These are phyloP conservation scores for Epicoccum sorghinum DNA, from an alignment of 2,329 filamentous ascomycete species.

Conservation along the genomic window DNA sequence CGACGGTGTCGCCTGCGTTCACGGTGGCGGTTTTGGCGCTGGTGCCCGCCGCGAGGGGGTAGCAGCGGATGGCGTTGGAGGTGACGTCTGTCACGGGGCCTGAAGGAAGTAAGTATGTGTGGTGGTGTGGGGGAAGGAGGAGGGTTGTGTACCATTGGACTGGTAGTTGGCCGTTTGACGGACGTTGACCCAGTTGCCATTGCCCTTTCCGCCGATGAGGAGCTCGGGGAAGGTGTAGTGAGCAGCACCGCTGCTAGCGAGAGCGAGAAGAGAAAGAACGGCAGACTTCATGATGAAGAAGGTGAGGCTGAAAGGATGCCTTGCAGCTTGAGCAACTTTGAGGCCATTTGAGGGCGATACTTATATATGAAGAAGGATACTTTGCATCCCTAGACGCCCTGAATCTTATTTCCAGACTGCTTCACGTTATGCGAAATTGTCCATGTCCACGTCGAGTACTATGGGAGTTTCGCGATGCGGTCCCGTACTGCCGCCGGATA, in stretches of 20 bases:
- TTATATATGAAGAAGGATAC: constrained; percentile 10
- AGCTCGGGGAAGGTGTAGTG: constrained; percentile 46
- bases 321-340: constrained; percentile 10
- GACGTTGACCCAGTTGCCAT: constrained; percentile 42
- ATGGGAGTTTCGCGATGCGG: constrained; percentile 2
- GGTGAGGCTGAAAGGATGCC: not conserved
- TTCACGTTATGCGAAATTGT: not conserved
- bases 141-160: constrained; percentile 30
- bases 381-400: not conserved
- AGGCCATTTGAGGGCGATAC: constrained; percentile 2
- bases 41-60: constrained; percentile 30
- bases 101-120: not conserved
- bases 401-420: not conserved
- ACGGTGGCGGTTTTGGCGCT: constrained; percentile 28
- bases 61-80: constrained; percentile 39
- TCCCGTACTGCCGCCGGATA: constrained; percentile 29
- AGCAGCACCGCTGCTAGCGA: constrained; percentile 31
- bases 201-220: constrained; percentile 28
- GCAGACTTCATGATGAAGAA: constrained; percentile 35
- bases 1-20: constrained; percentile 38
- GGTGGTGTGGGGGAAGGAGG: not conserved
- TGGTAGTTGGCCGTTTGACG: constrained; percentile 44
- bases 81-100: constrained; percentile 30
- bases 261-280: constrained; percentile 26
- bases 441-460: not conserved